Evolutionary conservation across 2,329 filamentous ascomycete genomes (phyloP), one percentile per base, ranked within the genome.

Genomic region (Hypoxylon sp.): DNA sequence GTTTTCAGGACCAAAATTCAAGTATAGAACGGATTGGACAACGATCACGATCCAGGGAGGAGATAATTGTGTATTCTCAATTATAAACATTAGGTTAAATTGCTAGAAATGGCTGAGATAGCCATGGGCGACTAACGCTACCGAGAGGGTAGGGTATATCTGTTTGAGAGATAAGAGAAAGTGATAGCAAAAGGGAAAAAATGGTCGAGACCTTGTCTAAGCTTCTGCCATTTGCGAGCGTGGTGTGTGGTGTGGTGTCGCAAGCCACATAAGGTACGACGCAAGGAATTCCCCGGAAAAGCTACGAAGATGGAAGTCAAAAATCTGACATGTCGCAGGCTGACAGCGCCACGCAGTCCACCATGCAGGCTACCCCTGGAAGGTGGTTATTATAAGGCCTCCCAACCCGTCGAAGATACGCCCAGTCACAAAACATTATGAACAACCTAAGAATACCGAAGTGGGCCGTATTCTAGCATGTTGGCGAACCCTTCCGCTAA

Each of bases 241-340:
- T 37, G 56, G 57, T 33, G 26, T 35, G 42, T 19, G 46, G 59
- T 62, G 66, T 68, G 47, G 51, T 68, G 64, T 65, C 53, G 66
- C 64, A 71, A 72, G 70, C 70, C 73, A 76, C 72, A 66, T 31
- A 62, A 73, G 68, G 65, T 71, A 74, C 70, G 42, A 64, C 42
- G 64, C 56, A 72, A 68, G 67, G 64, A 70, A 69, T 63, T 58
- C 50, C 58, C 55, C 52, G 42, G 63, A 57, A 52, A 63, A 47
- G 58, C 63, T 61, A 55, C 44, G 44, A 50, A 13, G 51, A 63
- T 71, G 39, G 53, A 37, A 69, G 63, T 47, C 31, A 63, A 57
- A 63, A 53, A 65, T 67, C 53, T 65, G 55, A 68, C 61, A 53
- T 68, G 69, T 69, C 63, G 63, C 59, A 65, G 42, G 33, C 57